Evolutionary conservation across 2,329 filamentous ascomycete species (phyloP).

Genomic region (Cladobotryum mycophilum): DNA sequence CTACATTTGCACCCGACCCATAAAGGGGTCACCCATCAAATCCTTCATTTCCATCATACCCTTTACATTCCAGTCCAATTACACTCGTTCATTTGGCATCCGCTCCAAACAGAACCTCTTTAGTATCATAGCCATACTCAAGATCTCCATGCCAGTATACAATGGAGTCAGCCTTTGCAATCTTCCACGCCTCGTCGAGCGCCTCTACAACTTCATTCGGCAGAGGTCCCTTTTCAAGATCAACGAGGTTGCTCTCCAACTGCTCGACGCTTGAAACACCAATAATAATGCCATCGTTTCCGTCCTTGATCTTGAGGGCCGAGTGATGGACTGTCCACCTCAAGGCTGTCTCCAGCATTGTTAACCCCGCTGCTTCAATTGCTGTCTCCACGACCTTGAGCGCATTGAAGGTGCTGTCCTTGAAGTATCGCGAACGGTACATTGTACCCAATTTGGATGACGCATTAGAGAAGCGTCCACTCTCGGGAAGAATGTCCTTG

Average conservation of each 20-base stretch:
- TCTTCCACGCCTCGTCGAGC: conserved; percentile 70
- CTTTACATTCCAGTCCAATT: neutral
- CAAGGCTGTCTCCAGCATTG: conserved; percentile 65
- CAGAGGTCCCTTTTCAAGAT: conserved; percentile 62
- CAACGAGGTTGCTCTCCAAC: conserved; percentile 50
- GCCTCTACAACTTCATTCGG: conserved; percentile 69
- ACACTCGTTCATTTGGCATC: conserved; percentile 30
- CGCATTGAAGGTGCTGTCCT: conserved; percentile 56
- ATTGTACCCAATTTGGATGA: conserved; percentile 43
- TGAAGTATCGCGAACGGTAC: conserved; percentile 68
- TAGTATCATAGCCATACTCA: conserved; percentile 60
- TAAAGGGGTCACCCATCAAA: no score
- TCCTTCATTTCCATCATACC: no score
- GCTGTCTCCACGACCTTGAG: conserved; percentile 62
- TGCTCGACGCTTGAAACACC: conserved; percentile 53
- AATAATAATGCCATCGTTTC: conserved; percentile 54
- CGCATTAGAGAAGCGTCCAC: conserved; percentile 64
- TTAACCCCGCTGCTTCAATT: conserved; percentile 60
- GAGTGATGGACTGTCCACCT: conserved; percentile 71
- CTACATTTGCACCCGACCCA: no score
- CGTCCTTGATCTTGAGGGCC: conserved; percentile 43
- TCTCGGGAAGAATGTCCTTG: conserved; percentile 51
- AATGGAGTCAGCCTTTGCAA: conserved; percentile 53
- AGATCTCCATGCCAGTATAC: conserved; percentile 55
- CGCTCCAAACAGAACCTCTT: conserved; percentile 50